These are phyloP conservation scores for Thalassiosira mediterranea DNA, from an alignment of 352 stramenopile species.

Conservation along the genomic window DNA sequence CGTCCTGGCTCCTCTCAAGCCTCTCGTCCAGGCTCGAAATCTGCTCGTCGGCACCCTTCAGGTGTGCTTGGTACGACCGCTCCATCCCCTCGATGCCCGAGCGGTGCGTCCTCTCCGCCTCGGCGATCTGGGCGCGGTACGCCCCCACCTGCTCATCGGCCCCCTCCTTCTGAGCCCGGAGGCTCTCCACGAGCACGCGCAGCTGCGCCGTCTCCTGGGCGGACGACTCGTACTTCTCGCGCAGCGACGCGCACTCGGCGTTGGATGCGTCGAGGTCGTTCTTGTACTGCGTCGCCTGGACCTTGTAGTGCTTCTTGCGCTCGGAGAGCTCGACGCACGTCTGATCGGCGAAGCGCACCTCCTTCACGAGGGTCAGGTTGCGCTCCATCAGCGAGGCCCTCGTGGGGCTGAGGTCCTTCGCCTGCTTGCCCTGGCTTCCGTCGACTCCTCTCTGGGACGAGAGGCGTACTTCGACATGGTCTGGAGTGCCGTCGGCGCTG, in stretches of 20 bases:
- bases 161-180: conserved; percentile 33
- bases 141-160: conserved; percentile 32
- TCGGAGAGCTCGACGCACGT: conserved; percentile 80
- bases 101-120: conserved; percentile 32
- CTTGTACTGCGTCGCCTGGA: conserved; percentile 19
- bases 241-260: conserved; percentile 34
- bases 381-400: conserved; percentile 58
- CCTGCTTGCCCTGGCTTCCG: background rate
- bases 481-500: background rate
- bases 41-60: conserved; percentile 32
- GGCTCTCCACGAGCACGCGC: conserved; percentile 36
- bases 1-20: conserved; percentile 23
- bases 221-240: conserved; percentile 30
- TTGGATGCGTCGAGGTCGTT: conserved; percentile 36
- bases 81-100: conserved; percentile 35
- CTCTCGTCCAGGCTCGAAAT: conserved; percentile 37
- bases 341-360: conserved; percentile 84
- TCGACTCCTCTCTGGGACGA: background rate
- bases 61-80: conserved; percentile 27
- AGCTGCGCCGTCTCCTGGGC: conserved; percentile 50
- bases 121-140: conserved; percentile 28
- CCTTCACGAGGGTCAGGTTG: conserved; percentile 78
- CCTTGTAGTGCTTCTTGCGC: conserved; percentile 59
- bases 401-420: conserved; percentile 18
- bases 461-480: background rate